These are phyloP conservation scores for Arthrobotrys iridis DNA, from an alignment of 2,329 filamentous ascomycete species.

Conservation along the genomic window DNA sequence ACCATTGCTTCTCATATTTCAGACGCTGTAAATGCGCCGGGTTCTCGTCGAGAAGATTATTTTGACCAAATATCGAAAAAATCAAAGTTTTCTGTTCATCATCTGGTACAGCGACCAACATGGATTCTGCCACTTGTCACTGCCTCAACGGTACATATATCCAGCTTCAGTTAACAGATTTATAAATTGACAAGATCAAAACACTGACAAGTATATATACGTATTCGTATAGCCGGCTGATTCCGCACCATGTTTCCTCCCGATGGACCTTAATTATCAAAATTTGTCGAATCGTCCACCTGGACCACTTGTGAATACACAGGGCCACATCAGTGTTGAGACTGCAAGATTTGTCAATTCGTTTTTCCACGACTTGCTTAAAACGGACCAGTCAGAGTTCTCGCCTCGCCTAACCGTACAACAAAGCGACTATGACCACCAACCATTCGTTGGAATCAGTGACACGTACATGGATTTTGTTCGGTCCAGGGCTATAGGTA, in stretches of 20 bases:
- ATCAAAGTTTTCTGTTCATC: constrained; percentile 71
- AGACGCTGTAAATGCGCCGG: constrained; percentile 68
- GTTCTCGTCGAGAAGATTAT: constrained; percentile 58
- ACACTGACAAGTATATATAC: constrained; percentile 61
- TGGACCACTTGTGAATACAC: constrained; percentile 70
- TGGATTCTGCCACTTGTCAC: constrained; percentile 75
- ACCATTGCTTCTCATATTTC: constrained; percentile 78
- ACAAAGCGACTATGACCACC: constrained; percentile 64
- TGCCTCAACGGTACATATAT: constrained; percentile 64
- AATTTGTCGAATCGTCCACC: constrained; percentile 72
- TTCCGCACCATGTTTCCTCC: constrained; percentile 72
- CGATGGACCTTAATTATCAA: constrained; percentile 77
- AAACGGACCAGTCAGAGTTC: constrained; percentile 68
- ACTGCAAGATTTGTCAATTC: constrained; percentile 68
- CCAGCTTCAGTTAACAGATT: neutral
- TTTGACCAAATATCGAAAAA: constrained; percentile 61
- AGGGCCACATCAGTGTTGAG: constrained; percentile 72
- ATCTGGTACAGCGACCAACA: constrained; percentile 74
- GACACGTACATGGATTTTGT: constrained; percentile 80
- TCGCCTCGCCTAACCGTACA: constrained; percentile 63
- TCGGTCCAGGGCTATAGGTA: constrained; percentile 70
- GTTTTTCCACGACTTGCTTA: constrained; percentile 65
- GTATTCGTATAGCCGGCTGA: constrained; percentile 62
- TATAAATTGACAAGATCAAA: neutral
- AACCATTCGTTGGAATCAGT: constrained; percentile 74